Percentiles rank a stretch among this genome's conserved stretches.
These are phyloP conservation scores for Elsinoe fawcettii DNA, from an alignment of 2,329 filamentous ascomycete genomes.

Conservation along the genomic window DNA sequence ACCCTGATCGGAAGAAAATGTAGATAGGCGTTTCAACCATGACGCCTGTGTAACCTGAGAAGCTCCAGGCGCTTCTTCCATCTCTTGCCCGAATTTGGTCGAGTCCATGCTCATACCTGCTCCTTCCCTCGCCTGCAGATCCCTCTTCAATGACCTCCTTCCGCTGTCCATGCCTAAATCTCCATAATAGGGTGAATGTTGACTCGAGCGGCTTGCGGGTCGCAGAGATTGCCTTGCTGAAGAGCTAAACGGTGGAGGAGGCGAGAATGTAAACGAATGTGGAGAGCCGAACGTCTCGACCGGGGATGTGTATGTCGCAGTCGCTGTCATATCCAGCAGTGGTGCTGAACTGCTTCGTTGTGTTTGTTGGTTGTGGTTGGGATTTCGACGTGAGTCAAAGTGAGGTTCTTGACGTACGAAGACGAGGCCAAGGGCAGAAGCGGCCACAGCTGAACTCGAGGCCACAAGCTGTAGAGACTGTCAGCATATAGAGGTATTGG, in stretches of 20 bases:
- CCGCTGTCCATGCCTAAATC: conserved; percentile 14
- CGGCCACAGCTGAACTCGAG: conserved; percentile 52
- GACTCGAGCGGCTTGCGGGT: conserved; percentile 14
- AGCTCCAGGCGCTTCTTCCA: conserved; percentile 7
- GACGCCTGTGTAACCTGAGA: conserved; percentile 43
- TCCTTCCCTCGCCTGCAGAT: conserved; percentile 7
- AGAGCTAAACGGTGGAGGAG: conserved; percentile 17
- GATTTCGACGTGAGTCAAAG: neutral
- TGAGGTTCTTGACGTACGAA: conserved; percentile 44
- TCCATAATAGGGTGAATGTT: conserved; percentile 15
- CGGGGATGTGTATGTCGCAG: conserved; percentile 19
- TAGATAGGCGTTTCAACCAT: conserved; percentile 65
- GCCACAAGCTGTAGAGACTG: conserved; percentile 49
- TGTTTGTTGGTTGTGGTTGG: neutral
- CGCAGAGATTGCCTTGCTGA: conserved; percentile 17
- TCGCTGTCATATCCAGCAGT: conserved; percentile 19
- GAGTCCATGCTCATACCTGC: conserved; percentile 13
- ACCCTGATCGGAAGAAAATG: conserved; percentile 41
- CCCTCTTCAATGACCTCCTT: conserved; percentile 17
- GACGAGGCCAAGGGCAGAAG: conserved; percentile 52
- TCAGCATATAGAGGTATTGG: conserved; percentile 15
- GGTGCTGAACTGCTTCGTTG: conserved; percentile 12
- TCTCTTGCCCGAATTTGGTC: conserved; percentile 5
- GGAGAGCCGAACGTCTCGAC: conserved; percentile 18
- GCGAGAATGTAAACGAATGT: conserved; percentile 15